phyloP scores from a whole-genome alignment of 1,284 basidiomycete species.

The Naganishia liquefaciens region DNA sequence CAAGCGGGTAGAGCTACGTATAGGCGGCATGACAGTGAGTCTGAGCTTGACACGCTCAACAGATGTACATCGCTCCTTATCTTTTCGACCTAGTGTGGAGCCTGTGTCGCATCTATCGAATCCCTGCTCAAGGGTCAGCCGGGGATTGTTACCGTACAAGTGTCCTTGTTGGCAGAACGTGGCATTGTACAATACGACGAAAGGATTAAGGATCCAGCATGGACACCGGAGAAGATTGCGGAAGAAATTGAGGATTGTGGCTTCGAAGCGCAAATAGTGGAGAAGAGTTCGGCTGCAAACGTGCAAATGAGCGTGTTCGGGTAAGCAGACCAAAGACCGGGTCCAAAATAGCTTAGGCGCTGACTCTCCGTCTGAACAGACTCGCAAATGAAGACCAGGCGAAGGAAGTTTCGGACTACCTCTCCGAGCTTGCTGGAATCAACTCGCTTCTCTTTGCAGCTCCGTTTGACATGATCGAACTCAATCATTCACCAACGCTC shows the following conservation, averaged over 20 bases:
- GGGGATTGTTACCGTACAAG: constrained; percentile 84
- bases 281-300: constrained; percentile 45
- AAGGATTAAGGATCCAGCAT: constrained; percentile 49
- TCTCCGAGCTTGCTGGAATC: constrained; percentile 73
- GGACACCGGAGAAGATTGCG: constrained; percentile 77
- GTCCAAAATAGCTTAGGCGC: too few species aligned
- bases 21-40: constrained; percentile 54
- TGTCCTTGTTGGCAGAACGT: constrained; percentile 90
- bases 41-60: neutral
- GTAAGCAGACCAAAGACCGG: constrained; percentile 35
- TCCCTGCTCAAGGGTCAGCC: constrained; percentile 77
- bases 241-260: constrained; percentile 59
- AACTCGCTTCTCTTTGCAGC: constrained; percentile 68
- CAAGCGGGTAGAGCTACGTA: constrained; percentile 47
- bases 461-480: constrained; percentile 71
- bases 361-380: neutral
- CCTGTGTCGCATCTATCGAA: constrained; percentile 74
- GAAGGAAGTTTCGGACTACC: constrained; percentile 36
- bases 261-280: constrained; percentile 53
- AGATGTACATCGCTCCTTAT: neutral
- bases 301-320: constrained; percentile 52
- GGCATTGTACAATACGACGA: constrained; percentile 84
- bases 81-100: constrained; percentile 50
- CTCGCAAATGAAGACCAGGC: constrained; percentile 19
- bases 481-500: constrained; percentile 73